Base-by-base conservation (phyloP, 2,329 filamentous ascomycete genomes). In the Clonostachys solani region DNA sequence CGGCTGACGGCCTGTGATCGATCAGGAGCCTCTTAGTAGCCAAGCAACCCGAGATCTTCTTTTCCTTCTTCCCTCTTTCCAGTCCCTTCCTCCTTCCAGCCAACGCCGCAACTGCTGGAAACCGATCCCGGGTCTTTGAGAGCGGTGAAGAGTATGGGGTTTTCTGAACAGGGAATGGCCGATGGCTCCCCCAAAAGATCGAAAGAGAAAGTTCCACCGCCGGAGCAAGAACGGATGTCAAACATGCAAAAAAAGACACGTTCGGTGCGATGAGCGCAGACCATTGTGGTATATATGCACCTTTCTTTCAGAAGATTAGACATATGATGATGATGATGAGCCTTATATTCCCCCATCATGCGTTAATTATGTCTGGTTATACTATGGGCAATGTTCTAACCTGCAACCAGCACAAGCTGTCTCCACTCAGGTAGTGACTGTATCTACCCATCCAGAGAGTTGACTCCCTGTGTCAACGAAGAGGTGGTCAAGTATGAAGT, bases 241-340 rank as follows among this genome's bases (percentile, higher is more conserved):
- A 46, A 56, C 52, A 19, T 67, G 64, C 59, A 72, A 69, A 56
- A 57, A 56, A 46, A 66, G 71, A 52, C 71, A 73, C 52, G 71
- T 74, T 44, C 66, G 71, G 45, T 74, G 71, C 56, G 69, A 74
- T 49, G 71, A 74, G 53, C 62, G 63, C 50, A 69, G 62, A 52
- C 71, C 71, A 38, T 59, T 73, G 40, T 74, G 70, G 70, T 73
- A 67, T 55, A 68, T 64, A 10, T 29, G 23, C 23, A 29, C 23
- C 23, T 9, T 29, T 29, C 23, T 10, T 29, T 10, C 23, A 29
- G 23, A 29, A 29, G 23, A 29, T 29, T 29, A 29, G 23, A 29
- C 23, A 29, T 29, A 29, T 29, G 23, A 29, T 29, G 23, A 29
- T 29, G 23, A 29, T 29, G 23, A 29, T 29, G 23, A 43, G 3